phyloP scores from a whole-genome alignment of 148 eudicot species.

The Dianthus caryophyllus region DNA sequence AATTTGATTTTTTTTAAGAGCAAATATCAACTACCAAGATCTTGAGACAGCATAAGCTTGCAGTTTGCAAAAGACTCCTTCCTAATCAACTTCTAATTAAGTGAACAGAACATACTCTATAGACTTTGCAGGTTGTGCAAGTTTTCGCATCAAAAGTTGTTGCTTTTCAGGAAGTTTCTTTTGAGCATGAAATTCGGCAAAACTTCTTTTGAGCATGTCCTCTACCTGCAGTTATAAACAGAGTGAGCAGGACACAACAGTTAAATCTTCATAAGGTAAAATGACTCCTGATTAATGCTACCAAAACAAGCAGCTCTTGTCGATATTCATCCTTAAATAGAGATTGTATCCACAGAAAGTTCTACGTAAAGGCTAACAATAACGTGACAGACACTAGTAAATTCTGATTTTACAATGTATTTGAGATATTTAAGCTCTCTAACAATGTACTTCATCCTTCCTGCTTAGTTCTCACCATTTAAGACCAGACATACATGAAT shows the following conservation, averaged over 20 bases:
- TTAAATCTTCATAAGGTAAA: slow-evolving; percentile 2
- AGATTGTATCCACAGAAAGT: not conserved
- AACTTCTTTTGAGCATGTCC: slow-evolving; percentile 99
- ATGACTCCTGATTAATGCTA: slow-evolving; percentile 4
- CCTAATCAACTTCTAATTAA: not conserved
- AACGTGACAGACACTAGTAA: not conserved
- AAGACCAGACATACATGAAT: not conserved
- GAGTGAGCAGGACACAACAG: not conserved
- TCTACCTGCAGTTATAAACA: slow-evolving; percentile 57
- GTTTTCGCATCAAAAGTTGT: slow-evolving; percentile 75
- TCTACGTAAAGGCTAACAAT: slow-evolving; percentile 6
- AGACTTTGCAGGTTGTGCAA: slow-evolving; percentile 77
- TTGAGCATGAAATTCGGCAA: slow-evolving; percentile 99
- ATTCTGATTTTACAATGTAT: not conserved
- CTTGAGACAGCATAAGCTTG: not conserved
- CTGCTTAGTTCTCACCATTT: not conserved
- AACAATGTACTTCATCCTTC: not conserved
- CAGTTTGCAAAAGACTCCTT: not conserved
- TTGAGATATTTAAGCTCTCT: slow-evolving; percentile 8
- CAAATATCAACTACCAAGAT: not conserved
- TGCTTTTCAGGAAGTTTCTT: slow-evolving; percentile 91
- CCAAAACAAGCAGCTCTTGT: not conserved
- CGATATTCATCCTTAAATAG: slow-evolving; percentile 5
- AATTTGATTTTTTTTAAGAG: too few relatives aligned
- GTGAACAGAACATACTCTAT: slow-evolving; percentile 57